phyloP scores from a whole-genome alignment of 1,139 yeast genomes.

The Saccharomyces pastorianus region DNA sequence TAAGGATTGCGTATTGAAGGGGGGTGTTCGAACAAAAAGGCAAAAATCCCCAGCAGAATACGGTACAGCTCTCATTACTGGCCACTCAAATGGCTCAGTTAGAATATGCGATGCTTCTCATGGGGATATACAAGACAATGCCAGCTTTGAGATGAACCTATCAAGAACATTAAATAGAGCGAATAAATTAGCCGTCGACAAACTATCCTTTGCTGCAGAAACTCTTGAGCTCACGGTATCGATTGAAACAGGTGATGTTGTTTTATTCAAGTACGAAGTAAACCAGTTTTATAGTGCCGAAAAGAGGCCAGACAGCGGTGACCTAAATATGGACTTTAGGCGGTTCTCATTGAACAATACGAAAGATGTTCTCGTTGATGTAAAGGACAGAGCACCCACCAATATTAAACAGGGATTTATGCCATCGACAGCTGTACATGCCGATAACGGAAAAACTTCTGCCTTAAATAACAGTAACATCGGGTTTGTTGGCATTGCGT shows the following conservation, averaged over 20 bases:
- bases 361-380: slow-evolving; percentile 30
- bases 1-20: slow-evolving; percentile 45
- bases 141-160: slow-evolving; percentile 48
- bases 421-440: slow-evolving; percentile 53
- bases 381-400: slow-evolving; percentile 35
- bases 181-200: slow-evolving; percentile 40
- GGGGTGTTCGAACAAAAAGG: slow-evolving; percentile 64
- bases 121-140: slow-evolving; percentile 61
- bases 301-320: slow-evolving; percentile 17
- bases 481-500: slow-evolving; percentile 82
- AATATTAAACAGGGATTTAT: slow-evolving; percentile 55
- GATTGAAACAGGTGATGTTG: slow-evolving; percentile 58
- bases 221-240: slow-evolving; percentile 69
- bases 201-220: slow-evolving; percentile 70
- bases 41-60: slow-evolving; percentile 22
- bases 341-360: slow-evolving; percentile 28
- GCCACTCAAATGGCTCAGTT: slow-evolving; percentile 74
- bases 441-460: slow-evolving; percentile 43
- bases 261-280: slow-evolving; percentile 65
- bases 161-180: slow-evolving; percentile 40
- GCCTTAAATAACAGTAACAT: slow-evolving; percentile 61
- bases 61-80: slow-evolving; percentile 55
- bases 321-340: slow-evolving; percentile 26
- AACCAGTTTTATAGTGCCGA: slow-evolving; percentile 37
- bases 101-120: slow-evolving; percentile 76